Evolutionary conservation across 1,284 basidiomycete species (phyloP).

Genomic region (Rhodotorula sp.): DNA sequence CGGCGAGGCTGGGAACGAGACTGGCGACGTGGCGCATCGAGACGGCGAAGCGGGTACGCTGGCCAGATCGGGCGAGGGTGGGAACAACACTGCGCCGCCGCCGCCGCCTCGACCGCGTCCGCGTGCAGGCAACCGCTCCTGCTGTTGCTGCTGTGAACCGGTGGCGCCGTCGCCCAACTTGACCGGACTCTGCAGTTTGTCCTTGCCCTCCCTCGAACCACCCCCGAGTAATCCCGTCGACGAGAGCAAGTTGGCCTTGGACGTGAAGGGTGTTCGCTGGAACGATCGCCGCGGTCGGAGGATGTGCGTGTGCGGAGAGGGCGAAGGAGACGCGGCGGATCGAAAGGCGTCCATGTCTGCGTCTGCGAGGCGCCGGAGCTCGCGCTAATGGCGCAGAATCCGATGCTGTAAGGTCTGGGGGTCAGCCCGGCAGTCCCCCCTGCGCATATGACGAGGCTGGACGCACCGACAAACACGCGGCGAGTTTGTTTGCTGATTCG

Average conservation of each 20-base stretch:
- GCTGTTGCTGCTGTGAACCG: not conserved
- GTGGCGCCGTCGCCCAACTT: conserved; percentile 14
- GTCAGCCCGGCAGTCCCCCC: too few species aligned
- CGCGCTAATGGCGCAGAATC: too few species aligned
- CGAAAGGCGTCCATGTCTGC: conserved; percentile 6
- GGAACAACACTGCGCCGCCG: conserved; percentile 21
- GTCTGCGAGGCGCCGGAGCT: too few species aligned
- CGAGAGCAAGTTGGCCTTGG: conserved; percentile 26
- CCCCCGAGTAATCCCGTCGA: not conserved
- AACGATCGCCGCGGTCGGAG: conserved; percentile 35
- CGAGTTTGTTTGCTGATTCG: too few species aligned
- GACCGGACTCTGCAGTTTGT: conserved; percentile 26
- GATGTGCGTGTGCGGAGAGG: conserved; percentile 20
- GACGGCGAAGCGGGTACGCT: not conserved
- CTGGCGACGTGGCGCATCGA: not conserved
- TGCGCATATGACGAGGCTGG: too few species aligned
- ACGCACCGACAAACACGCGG: too few species aligned
- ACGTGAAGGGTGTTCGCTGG: conserved; percentile 31
- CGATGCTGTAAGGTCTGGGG: too few species aligned
- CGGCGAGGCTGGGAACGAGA: not conserved
- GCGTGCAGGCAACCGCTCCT: not conserved
- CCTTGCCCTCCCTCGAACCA: not conserved
- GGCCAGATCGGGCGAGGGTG: not conserved
- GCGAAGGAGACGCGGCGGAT: conserved; percentile 1
- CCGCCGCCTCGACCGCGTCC: conserved; percentile 13